Evolutionary conservation across 441 rosid genomes (phyloP), one percentile per base, ranked within the genome.

Genomic region (Populus hybrid): DNA sequence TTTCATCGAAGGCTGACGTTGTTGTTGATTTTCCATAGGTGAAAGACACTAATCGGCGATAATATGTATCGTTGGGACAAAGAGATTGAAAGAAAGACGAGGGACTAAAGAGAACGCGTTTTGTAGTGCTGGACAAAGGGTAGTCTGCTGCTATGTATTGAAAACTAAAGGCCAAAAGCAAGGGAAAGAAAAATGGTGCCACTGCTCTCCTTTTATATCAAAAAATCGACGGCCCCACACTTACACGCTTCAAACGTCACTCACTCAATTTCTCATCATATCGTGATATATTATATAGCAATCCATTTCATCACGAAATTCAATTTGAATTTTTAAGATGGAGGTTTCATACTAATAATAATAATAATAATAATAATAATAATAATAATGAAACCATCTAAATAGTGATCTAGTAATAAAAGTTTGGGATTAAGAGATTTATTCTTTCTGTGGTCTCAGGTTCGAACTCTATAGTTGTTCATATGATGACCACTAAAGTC

Each of bases 1-100:
- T 45, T 79, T 73, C 77, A 77, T 36, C 70, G 85, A 36, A 26
- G 81, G 50, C 45, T 66, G 82, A n/a, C 71, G 88, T n/a, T 66
- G 79, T 50, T 45, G 82, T 40, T 42, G 81, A 68, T 74, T 86
- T 81, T 89, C 92, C 94, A 89, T 89, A 36, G 24, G 12, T 31
- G 78, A 82, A 76, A 77, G 71, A 31, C 21, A 18, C 56, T 11
- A 5, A 20, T 63, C 23, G 68, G 40, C 53, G 7, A 23, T 4
- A 16, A 14, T n/a, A 69, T 31, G 71, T 14, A 18, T 2, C n/a
- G 9, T 26, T 7, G 20, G 18, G 63, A 42, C 3, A 61, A 11
- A 26, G 76, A 33, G 11, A 29, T 9, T 50, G 9, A 56, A 2
- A 40, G 74, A 31, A 45, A 61, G 33, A 16, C n/a, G 21, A 63